Evolutionary conservation across 345 rosid species (phyloP).

Genomic region (Eucalyptus cloeziana): DNA sequence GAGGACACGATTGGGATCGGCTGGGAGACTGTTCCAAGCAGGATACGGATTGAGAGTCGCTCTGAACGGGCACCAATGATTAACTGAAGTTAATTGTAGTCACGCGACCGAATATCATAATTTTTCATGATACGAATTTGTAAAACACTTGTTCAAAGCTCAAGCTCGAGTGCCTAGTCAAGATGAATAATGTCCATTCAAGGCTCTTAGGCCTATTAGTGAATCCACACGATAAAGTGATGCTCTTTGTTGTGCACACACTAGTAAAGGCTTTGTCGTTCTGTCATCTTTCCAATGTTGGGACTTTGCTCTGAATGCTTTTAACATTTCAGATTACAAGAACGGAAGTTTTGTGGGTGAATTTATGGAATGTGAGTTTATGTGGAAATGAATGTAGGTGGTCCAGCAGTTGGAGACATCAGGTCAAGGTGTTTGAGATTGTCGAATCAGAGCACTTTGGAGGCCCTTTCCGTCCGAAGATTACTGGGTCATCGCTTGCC

Average conservation of each 20-base stretch:
- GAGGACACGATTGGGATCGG: not conserved
- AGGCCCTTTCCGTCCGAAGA: constrained; percentile 82
- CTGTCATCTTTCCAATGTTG: not conserved
- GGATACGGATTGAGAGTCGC: not conserved
- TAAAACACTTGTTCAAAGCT: not conserved
- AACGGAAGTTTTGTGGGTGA: not conserved
- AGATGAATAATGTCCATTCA: not conserved
- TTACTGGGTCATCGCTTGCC: constrained; percentile 90
- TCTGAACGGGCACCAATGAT: not conserved
- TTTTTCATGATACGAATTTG: not conserved
- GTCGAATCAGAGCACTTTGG: constrained; percentile 76
- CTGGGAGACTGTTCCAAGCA: not conserved
- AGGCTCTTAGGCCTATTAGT: not conserved
- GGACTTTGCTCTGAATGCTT: not conserved
- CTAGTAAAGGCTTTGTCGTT: not conserved
- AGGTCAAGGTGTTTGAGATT: constrained; percentile 92
- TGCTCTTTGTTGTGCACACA: not conserved
- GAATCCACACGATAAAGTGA: not conserved
- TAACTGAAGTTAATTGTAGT: not conserved
- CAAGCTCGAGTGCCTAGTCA: not conserved
- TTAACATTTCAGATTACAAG: not conserved
- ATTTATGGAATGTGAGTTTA: not conserved
- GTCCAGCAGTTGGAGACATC: constrained; percentile 97
- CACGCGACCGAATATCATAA: not conserved
- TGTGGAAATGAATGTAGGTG: constrained; percentile 29